phyloP scores from a whole-genome alignment of 768 basidiomycete genomes.

The Pleurotus salmoneostramineus region DNA sequence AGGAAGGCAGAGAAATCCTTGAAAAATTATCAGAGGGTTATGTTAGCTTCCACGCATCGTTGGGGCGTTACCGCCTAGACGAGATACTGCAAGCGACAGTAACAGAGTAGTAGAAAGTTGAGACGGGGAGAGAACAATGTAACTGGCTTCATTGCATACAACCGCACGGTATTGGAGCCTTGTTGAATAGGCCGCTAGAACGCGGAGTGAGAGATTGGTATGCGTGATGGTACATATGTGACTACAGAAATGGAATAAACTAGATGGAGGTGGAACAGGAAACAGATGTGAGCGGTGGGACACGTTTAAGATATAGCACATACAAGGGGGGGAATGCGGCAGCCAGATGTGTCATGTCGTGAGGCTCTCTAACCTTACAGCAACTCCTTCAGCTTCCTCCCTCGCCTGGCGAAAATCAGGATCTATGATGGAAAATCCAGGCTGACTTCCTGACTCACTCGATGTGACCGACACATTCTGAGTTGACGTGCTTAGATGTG shows the following conservation, averaged over 20 bases:
- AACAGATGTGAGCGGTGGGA: neutral
- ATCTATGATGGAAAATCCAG: conserved; percentile 3
- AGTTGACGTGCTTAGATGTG: conserved; percentile 20
- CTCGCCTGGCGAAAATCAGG: conserved; percentile 11
- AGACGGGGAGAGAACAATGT: too few species aligned
- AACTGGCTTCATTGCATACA: too few species aligned
- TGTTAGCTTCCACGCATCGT: conserved; percentile 1
- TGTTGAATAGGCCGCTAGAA: too few species aligned
- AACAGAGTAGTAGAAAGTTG: neutral
- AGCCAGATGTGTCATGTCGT: neutral
- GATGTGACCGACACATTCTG: conserved; percentile 2
- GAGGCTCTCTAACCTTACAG: conserved; percentile 3
- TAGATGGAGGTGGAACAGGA: neutral
- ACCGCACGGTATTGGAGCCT: too few species aligned
- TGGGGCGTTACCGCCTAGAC: conserved; percentile 1
- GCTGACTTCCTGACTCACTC: conserved; percentile 9
- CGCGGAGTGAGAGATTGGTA: neutral
- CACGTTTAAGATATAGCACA: neutral
- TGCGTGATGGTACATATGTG: neutral
- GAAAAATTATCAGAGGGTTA: neutral
- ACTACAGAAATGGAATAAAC: neutral
- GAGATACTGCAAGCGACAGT: neutral
- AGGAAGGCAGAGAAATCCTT: neutral
- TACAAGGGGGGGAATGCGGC: neutral
- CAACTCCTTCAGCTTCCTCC: conserved; percentile 9